Evolutionary conservation across 1,139 yeast species (phyloP), one percentile per base, ranked within the genome.

Genomic region (Meyerozyma smithsonii): DNA sequence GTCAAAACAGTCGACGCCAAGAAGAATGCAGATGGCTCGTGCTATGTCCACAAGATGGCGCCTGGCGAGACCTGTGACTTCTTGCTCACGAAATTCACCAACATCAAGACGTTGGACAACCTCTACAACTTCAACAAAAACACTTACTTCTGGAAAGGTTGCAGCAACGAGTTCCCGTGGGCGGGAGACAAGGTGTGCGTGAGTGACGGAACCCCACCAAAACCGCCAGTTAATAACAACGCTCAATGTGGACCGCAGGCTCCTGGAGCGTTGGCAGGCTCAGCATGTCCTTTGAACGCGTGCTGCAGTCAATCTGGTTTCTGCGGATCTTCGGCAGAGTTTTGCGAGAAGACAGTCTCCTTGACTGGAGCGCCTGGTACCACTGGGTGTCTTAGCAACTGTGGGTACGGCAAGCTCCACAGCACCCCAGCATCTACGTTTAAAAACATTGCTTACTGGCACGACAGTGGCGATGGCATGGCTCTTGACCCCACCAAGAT

Each of bases 371-470:
- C 46, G 2, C 46, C 44, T 15, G 44, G 46, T 14, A 46, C 53
- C 10, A 35, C 43, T 11, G 49, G 49, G 3, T 52, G 57, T 42
- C 39, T 40, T 28, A 42, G 47, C 2, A 51, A 52, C 41, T 52
- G 57, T 49, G 52, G 51, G 8, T 42, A 43, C 36, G 57, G 56
- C 3, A 36, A 36, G 7, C 23, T 52, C n/a, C 54, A 45, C 14
- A 45, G 47, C 4, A 43, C 40, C 14, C 43, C 48, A 14, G 51
- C 48, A 16, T 32, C 45, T 10, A 36, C 42, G n/a, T 53, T 46
- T 30, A 49, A 48, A 28, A 50, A 39, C 14, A 44, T 49, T n/a
- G 47, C 40, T n/a, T 53, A 53, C 41, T 53, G 54, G 55, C 20
- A 51, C 37, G 53, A 53, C 37, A 23, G 36, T 14, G 41, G 38